A percentile compares a stretch with the other conserved stretches of the same genome.
phyloP scores from a whole-genome alignment of 768 basidiomycete species.

The Boletus edulis region DNA sequence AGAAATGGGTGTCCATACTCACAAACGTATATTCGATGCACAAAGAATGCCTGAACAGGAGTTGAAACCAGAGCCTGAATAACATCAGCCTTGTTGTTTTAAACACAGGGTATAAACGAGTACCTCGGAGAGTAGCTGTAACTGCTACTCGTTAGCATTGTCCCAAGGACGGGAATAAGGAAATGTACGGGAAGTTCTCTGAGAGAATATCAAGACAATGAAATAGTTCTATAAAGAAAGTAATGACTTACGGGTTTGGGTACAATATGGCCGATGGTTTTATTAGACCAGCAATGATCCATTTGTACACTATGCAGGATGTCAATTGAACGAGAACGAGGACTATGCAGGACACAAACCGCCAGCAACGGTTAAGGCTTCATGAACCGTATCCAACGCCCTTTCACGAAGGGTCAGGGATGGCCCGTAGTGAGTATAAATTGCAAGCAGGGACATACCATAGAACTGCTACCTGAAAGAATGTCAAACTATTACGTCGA shows the following conservation, averaged over 20 bases:
- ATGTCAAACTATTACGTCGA: no score
- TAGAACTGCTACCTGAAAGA: constrained; percentile 5
- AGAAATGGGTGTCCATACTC: neutral
- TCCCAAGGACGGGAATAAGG: neutral
- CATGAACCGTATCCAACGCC: constrained; percentile 11
- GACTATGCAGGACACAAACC: neutral
- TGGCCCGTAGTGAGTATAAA: neutral
- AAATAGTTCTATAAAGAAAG: neutral
- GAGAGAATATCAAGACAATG: neutral
- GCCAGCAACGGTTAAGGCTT: constrained; percentile 5
- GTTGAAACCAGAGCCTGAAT: neutral
- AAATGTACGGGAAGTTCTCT: constrained; percentile 8
- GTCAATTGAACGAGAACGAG: neutral
- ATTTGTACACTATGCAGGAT: neutral
- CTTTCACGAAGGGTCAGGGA: neutral
- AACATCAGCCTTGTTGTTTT: neutral
- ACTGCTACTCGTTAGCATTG: neutral
- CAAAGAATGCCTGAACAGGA: neutral
- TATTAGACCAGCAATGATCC: neutral
- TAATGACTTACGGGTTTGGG: neutral
- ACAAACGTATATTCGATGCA: constrained; percentile 1
- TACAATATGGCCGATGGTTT: neutral
- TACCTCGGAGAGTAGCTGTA: neutral
- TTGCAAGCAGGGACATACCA: neutral
- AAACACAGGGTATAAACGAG: neutral